phyloP scores from a whole-genome alignment of 164 flowering plant species.

The Piper betle region DNA sequence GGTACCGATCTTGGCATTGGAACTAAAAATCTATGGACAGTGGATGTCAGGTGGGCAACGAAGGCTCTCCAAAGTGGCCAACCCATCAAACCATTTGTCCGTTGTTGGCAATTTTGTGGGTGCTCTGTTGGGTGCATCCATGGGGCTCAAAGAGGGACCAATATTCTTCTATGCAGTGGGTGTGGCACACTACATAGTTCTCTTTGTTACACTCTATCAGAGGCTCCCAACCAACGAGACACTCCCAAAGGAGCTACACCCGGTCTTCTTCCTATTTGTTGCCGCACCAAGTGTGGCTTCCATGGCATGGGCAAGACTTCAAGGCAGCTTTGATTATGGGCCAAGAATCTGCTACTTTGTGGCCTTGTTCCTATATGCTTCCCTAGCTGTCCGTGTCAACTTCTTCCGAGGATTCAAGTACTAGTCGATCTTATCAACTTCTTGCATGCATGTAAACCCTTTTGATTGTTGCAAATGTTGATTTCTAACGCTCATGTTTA shows the following conservation, averaged over 20 bases:
- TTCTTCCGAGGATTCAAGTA: conserved; percentile 78
- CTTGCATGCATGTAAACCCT: too few relatives aligned
- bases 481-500: not conserved
- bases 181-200: conserved; percentile 68
- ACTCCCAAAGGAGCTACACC: conserved; percentile 70
- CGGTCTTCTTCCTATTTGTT: conserved; percentile 71
- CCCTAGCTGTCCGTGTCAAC: conserved; percentile 71
- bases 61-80: conserved; percentile 75
- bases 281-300: conserved; percentile 81
- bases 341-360: conserved; percentile 59
- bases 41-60: conserved; percentile 90
- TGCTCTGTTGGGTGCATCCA: conserved; percentile 64
- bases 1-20: conserved; percentile 56
- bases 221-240: conserved; percentile 64
- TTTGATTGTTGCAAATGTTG: too few relatives aligned
- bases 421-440: too few relatives aligned
- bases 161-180: conserved; percentile 80
- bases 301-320: conserved; percentile 63
- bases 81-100: conserved; percentile 72
- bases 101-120: conserved; percentile 88
- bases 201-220: conserved; percentile 87
- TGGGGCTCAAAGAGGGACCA: conserved; percentile 84
- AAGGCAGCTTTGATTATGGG: conserved; percentile 48
- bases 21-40: conserved; percentile 87
- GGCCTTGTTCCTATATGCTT: conserved; percentile 64